phyloP scores from a whole-genome alignment of 106 monocot genomes.

The Phalaenopsis aphrodite region DNA sequence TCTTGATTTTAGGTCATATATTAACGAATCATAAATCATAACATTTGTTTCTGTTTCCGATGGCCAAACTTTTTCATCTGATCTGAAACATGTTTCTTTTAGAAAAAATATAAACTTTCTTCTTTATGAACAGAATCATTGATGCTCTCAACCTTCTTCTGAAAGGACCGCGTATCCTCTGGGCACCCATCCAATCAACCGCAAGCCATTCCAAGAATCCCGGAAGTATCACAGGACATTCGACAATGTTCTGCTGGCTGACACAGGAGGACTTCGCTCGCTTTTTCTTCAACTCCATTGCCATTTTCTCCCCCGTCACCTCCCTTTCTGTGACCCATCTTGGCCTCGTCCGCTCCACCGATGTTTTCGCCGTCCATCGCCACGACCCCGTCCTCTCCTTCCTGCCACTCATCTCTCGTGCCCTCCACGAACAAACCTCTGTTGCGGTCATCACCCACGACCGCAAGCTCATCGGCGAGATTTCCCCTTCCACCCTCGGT shows the following conservation, averaged over 20 bases:
- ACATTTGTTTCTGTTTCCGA: no score
- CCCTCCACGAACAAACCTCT: constrained; percentile 28
- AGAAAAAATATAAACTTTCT: no score
- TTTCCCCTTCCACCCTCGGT: constrained; percentile 38
- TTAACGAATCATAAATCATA: no score
- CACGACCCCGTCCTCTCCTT: constrained; percentile 24
- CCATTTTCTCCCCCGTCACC: constrained; percentile 23
- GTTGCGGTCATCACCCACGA: constrained; percentile 40
- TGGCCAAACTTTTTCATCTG: no score
- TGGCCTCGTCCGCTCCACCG: constrained; percentile 25
- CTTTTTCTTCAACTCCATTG: constrained; percentile 47
- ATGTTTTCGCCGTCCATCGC: constrained; percentile 20
- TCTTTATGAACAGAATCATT: constrained; percentile 21
- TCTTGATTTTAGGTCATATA: no score
- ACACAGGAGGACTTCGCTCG: constrained; percentile 42
- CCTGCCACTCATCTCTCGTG: constrained; percentile 37
- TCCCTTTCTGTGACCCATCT: constrained; percentile 30
- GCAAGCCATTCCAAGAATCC: constrained; percentile 3
- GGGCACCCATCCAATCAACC: constrained; percentile 24
- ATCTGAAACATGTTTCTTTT: no score
- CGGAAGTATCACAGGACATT: background rate
- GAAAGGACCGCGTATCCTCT: constrained; percentile 30
- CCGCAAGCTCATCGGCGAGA: constrained; percentile 34
- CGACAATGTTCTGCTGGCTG: constrained; percentile 35
- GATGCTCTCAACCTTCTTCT: constrained; percentile 45